Conservation (phyloP, 495 filamentous ascomycete species). For the Lichina pygmaea region DNA sequence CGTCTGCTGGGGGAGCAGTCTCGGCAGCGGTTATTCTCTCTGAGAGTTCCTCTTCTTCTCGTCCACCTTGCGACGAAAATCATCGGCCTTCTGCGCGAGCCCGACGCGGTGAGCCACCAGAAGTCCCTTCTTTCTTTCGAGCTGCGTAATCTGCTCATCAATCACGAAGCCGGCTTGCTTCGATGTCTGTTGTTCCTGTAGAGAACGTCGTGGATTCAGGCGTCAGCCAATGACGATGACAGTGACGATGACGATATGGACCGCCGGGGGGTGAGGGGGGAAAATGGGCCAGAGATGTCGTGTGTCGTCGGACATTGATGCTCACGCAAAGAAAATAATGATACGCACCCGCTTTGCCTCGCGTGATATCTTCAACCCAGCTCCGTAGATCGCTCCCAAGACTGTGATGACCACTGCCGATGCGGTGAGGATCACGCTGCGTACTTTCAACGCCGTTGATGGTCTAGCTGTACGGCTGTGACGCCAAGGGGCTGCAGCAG, state of each 20-base stretch:
- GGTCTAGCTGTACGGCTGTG: no score
- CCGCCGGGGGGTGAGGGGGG: neutral
- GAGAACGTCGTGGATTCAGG: neutral
- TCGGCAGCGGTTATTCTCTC: no score
- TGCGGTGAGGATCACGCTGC: conserved; percentile 18
- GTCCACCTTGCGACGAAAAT: neutral
- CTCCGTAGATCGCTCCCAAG: conserved; percentile 26
- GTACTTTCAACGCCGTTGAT: conserved; percentile 4
- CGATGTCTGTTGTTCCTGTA: neutral
- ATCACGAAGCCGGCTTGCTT: neutral
- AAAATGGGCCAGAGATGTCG: neutral
- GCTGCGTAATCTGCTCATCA: neutral
- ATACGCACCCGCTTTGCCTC: conserved; percentile 11
- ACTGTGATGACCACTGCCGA: conserved; percentile 21
- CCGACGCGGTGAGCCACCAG: neutral
- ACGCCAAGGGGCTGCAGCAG: no score
- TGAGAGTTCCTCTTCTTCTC: neutral
- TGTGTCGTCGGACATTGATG: neutral
- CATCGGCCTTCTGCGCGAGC: neutral
- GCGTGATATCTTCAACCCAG: conserved; percentile 25
- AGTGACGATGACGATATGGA: no score
- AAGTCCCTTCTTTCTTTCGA: neutral
- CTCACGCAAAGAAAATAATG: neutral
- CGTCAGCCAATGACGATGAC: neutral
- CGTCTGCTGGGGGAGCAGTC: no score